phyloP scores from a whole-genome alignment of 2,329 filamentous ascomycete genomes.

The Macrophomina phaseolina region DNA sequence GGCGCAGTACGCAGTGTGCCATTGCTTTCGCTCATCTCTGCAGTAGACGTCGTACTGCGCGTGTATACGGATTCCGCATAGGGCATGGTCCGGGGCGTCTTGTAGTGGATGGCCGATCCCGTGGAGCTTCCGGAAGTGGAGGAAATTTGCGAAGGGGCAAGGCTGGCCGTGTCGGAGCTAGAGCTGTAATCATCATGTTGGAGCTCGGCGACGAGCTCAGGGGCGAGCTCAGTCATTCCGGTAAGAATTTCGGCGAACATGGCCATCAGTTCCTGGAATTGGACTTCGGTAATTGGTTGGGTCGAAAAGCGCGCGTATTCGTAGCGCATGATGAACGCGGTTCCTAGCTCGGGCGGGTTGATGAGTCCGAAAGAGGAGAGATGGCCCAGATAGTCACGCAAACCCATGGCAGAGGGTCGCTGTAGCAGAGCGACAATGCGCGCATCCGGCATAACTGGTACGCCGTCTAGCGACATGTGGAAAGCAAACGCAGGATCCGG shows the following conservation, averaged over 20 bases:
- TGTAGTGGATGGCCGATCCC: constrained; percentile 36
- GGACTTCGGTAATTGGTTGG: constrained; percentile 67
- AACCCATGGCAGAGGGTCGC: constrained; percentile 70
- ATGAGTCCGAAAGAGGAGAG: constrained; percentile 72
- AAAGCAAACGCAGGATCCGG: constrained; percentile 53
- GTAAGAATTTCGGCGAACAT: constrained; percentile 82
- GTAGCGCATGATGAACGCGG: constrained; percentile 74
- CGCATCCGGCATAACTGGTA: constrained; percentile 61
- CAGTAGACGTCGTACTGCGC: constrained; percentile 21
- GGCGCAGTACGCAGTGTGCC: constrained; percentile 23
- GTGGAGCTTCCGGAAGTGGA: constrained; percentile 34
- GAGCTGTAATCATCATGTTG: constrained; percentile 34
- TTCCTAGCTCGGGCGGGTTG: constrained; percentile 54
- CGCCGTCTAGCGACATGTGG: constrained; percentile 31
- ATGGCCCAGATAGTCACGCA: constrained; percentile 79
- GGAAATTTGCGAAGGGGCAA: constrained; percentile 38
- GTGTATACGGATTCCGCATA: constrained; percentile 28
- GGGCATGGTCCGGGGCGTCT: constrained; percentile 35
- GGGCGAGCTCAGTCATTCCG: constrained; percentile 71
- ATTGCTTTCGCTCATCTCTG: constrained; percentile 16
- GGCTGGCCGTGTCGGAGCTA: constrained; percentile 40
- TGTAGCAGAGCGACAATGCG: constrained; percentile 74
- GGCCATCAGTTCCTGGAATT: constrained; percentile 82
- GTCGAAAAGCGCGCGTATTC: constrained; percentile 85
- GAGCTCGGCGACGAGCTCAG: constrained; percentile 57